phyloP scores from a whole-genome alignment of 208 protist genomes.

The Trichomonas gallinae region DNA sequence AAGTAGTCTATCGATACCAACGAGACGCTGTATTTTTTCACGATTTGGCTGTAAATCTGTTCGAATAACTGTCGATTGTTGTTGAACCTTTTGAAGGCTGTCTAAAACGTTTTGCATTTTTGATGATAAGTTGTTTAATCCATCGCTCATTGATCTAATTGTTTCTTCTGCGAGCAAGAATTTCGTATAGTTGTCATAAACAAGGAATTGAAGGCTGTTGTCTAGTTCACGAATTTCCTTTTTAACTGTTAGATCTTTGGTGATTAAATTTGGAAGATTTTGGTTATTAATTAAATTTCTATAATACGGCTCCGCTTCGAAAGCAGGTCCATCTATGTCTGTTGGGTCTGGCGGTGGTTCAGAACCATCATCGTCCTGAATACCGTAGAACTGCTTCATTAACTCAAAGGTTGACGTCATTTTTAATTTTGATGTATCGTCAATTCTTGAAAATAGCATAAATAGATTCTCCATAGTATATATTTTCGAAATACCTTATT shows the following conservation, averaged over 20 bases:
- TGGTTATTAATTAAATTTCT: not conserved
- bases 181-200: constrained; percentile 17
- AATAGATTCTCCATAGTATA: too few relatives aligned
- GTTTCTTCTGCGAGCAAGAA: constrained; percentile 4
- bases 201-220: not conserved
- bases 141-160: not conserved
- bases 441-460: too few relatives aligned
- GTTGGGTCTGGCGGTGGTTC: not conserved
- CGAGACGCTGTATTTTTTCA: not conserved
- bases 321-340: not conserved
- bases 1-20: not conserved
- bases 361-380: not conserved
- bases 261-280: not conserved
- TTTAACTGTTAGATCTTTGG: not conserved
- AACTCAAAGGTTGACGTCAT: not conserved
- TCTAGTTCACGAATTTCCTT: not conserved
- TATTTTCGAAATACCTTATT: too few relatives aligned
- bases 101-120: not conserved
- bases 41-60: not conserved
- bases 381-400: not conserved
- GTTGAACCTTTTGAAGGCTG: not conserved
- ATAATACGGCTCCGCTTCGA: not conserved
- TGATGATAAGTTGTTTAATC: not conserved
- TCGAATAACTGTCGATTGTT: not conserved
- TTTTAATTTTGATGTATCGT: not conserved